A percentile compares a stretch with the other conserved stretches of the same genome.
Evolutionary conservation across 768 basidiomycete genomes (phyloP).

Genomic region (Coprinopsis sp.): DNA sequence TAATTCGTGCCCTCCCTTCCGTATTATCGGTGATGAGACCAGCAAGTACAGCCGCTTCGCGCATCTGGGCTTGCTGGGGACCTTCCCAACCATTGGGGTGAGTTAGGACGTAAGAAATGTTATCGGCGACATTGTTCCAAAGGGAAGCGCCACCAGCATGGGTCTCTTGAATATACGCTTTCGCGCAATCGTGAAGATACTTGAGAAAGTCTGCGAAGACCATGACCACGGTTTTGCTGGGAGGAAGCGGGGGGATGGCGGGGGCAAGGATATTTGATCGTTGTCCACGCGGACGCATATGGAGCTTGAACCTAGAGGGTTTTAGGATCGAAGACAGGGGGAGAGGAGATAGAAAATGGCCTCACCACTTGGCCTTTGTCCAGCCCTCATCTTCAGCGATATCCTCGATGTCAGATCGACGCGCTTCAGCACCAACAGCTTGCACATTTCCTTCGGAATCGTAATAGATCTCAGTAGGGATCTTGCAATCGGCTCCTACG

Average conservation of each 20-base stretch:
- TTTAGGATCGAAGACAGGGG: not conserved
- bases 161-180: constrained; percentile 10
- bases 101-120: constrained; percentile 46
- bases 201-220: constrained; percentile 47
- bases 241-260: constrained; percentile 26
- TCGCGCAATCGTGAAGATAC: constrained; percentile 34
- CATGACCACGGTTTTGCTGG: constrained; percentile 30
- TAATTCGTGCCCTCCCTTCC: constrained; percentile 36
- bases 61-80: constrained; percentile 48
- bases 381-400: constrained; percentile 40
- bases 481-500: constrained; percentile 39
- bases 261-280: not conserved
- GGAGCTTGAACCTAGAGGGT: constrained; percentile 25
- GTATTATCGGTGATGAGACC: constrained; percentile 41
- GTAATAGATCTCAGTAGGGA: constrained; percentile 46
- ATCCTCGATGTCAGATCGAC: constrained; percentile 30
- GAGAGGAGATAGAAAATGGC: constrained; percentile 15
- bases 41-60: constrained; percentile 45
- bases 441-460: constrained; percentile 30
- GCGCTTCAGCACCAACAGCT: constrained; percentile 42
- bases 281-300: constrained; percentile 11
- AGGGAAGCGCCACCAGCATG: constrained; percentile 7
- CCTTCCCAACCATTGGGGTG: constrained; percentile 68
- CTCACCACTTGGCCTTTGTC: constrained; percentile 43
- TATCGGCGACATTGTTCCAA: constrained; percentile 24